Percentiles rank a stretch among this genome's conserved stretches.
These are phyloP conservation scores for Boletus rex-veris DNA, from an alignment of 768 basidiomycete genomes.

Conservation along the genomic window DNA sequence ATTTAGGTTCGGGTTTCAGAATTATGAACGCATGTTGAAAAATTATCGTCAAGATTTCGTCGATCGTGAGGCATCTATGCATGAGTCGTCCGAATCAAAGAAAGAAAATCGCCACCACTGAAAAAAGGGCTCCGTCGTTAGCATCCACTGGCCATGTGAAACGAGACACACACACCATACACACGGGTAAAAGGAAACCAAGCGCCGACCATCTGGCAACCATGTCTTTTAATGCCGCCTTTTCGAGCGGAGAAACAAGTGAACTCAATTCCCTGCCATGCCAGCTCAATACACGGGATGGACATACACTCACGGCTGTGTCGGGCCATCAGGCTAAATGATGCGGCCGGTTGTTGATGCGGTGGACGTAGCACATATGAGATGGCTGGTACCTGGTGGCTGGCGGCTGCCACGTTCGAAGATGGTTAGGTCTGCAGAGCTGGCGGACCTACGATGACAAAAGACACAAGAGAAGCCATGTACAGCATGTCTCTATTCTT, in stretches of 20 bases:
- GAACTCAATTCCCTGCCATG: constrained; percentile 1
- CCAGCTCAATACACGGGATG: not conserved
- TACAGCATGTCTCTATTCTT: constrained; percentile 2
- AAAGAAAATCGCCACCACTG: constrained; percentile 16
- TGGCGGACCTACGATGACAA: not conserved
- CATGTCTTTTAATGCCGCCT: not conserved
- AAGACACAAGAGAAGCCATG: not conserved
- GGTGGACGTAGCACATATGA: not conserved
- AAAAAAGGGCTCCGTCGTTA: not conserved
- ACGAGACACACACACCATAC: constrained; percentile 24
- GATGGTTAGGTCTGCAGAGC: not conserved
- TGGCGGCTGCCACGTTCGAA: not conserved
- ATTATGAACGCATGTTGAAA: constrained; percentile 30
- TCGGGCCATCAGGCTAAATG: constrained; percentile 1
- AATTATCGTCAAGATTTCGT: constrained; percentile 32
- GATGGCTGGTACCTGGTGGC: constrained; percentile 18
- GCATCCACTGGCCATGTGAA: not conserved
- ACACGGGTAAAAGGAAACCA: constrained; percentile 15
- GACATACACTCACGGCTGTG: constrained; percentile 13
- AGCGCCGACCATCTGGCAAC: constrained; percentile 3
- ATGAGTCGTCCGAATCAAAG: constrained; percentile 21
- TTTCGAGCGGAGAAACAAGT: constrained; percentile 25
- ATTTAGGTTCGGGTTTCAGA: constrained; percentile 27
- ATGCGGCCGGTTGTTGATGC: constrained; percentile 20
- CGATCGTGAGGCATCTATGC: constrained; percentile 33